These are phyloP conservation scores for Dendrobium catenatum DNA, from an alignment of 106 monocot species.

Conservation along the genomic window DNA sequence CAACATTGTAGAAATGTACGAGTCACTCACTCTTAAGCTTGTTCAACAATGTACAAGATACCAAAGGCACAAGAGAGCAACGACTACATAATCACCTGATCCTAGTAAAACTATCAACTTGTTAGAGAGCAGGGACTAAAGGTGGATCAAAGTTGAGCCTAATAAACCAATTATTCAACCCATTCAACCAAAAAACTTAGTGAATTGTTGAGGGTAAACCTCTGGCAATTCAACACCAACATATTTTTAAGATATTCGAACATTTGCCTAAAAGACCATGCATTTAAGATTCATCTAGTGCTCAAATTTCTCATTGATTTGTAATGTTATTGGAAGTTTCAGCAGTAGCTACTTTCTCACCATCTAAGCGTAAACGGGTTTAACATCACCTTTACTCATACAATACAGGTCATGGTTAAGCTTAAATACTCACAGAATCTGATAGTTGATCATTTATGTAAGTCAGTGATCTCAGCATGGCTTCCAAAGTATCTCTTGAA, in stretches of 20 bases:
- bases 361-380: background rate
- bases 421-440: conserved; percentile 31
- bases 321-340: background rate
- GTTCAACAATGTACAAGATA: too few relatives aligned
- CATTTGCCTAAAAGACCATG: background rate
- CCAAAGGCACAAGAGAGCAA: too few relatives aligned
- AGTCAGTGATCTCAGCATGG: conserved; percentile 56
- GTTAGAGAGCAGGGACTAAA: too few relatives aligned
- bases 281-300: background rate
- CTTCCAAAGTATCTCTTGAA: conserved; percentile 61
- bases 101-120: too few relatives aligned
- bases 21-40: too few relatives aligned
- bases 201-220: too few relatives aligned
- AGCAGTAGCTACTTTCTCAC: background rate
- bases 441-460: conserved; percentile 43
- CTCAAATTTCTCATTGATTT: background rate
- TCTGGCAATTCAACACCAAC: too few relatives aligned
- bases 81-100: too few relatives aligned
- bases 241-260: background rate
- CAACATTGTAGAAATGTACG: too few relatives aligned
- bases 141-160: too few relatives aligned
- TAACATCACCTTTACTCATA: background rate
- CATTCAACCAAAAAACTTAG: too few relatives aligned
- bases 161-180: too few relatives aligned
- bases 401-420: background rate